Conservation (phyloP, 129 eudicot species). For the Glebionis coronaria region DNA sequence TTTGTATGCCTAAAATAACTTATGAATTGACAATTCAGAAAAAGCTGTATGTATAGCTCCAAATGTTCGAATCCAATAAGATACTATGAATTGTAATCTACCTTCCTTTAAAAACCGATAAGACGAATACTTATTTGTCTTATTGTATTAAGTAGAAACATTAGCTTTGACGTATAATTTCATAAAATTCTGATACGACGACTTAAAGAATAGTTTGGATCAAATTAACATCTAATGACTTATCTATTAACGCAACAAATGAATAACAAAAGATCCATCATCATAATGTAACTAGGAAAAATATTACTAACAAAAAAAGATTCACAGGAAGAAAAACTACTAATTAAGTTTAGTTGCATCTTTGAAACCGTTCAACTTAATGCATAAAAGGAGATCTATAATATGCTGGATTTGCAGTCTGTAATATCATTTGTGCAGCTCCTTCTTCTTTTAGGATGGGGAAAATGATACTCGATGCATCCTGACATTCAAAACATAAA, state of each 20-base stretch:
- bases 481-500: constrained; percentile 27
- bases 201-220: background rate
- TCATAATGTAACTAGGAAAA: constrained; percentile 1
- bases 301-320: background rate
- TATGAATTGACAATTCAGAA: no score
- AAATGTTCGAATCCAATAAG: no score
- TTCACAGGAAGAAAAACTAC: background rate
- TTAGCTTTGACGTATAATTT: background rate
- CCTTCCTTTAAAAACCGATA: no score
- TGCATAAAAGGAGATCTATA: constrained; percentile 35
- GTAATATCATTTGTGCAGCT: constrained; percentile 36
- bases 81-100: no score
- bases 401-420: constrained; percentile 32
- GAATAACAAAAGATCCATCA: background rate
- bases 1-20: no score
- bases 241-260: background rate
- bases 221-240: background rate
- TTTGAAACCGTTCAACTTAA: constrained; percentile 9
- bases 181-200: no score
- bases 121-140: no score
- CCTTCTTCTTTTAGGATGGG: constrained; percentile 49
- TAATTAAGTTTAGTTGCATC: background rate
- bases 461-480: constrained; percentile 41
- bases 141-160: no score
- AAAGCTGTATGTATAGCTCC: no score